Percentiles rank a stretch among this genome's conserved stretches.
Evolutionary conservation across 306 rosid genomes (phyloP).

Genomic region (Citrullus mucosospermus): DNA sequence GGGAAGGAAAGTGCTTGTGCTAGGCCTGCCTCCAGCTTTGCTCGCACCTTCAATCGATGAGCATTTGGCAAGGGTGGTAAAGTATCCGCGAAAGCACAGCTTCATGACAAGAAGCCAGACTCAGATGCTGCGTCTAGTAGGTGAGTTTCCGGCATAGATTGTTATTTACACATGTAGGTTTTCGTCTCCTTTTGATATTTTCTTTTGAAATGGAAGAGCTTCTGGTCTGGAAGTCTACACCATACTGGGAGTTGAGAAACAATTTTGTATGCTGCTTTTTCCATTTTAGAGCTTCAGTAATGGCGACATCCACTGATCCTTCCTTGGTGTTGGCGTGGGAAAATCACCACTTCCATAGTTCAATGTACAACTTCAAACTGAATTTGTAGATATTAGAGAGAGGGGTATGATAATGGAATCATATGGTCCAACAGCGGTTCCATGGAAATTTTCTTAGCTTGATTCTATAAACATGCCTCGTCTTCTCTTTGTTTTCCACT

Average conservation of each 20-base stretch:
- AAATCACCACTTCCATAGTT: not conserved
- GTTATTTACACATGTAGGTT: not conserved
- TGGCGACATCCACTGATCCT: not conserved
- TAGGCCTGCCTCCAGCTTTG: not conserved
- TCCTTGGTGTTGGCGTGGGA: not conserved
- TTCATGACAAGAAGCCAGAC: not conserved
- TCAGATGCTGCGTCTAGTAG: not conserved
- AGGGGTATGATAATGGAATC: conserved; percentile 1
- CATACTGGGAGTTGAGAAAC: not conserved
- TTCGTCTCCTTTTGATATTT: not conserved
- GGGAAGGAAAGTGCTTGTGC: conserved; percentile 10
- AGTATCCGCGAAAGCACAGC: not conserved
- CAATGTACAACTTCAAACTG: not conserved
- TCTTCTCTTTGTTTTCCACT: not conserved
- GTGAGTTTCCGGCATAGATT: not conserved
- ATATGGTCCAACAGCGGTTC: not conserved
- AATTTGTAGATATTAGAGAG: conserved; percentile 1
- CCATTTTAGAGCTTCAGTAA: not conserved
- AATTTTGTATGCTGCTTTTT: conserved; percentile 1
- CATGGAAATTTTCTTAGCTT: not conserved
- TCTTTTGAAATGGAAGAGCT: not conserved
- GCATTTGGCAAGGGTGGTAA: not conserved
- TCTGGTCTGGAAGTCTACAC: not conserved
- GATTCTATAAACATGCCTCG: not conserved
- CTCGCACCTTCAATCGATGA: not conserved